Conservation (phyloP, 1,284 basidiomycete species). For the Gymnopus androsaceus region DNA sequence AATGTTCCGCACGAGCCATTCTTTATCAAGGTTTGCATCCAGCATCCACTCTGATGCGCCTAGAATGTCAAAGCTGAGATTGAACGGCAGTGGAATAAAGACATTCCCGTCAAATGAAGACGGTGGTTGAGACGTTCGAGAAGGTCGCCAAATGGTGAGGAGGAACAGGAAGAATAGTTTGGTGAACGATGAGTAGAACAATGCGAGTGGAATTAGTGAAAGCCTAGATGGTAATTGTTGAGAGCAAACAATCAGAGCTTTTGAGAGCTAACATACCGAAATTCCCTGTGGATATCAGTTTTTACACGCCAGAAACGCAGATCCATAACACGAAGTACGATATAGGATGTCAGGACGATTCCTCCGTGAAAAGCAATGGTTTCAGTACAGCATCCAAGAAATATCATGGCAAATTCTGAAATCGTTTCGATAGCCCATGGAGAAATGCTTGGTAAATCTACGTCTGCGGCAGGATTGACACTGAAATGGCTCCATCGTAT, state of each 20-base stretch:
- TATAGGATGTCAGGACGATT: slow-evolving; percentile 56
- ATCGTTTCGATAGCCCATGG: slow-evolving; percentile 53
- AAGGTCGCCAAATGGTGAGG: slow-evolving; percentile 80
- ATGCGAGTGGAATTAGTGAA: slow-evolving; percentile 75
- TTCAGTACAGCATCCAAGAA: slow-evolving; percentile 67
- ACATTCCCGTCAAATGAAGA: too few species aligned
- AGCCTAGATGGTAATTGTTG: slow-evolving; percentile 48
- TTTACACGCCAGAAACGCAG: slow-evolving; percentile 5
- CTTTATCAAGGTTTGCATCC: slow-evolving; percentile 66
- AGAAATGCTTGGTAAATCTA: too few species aligned
- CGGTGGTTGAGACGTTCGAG: slow-evolving; percentile 22
- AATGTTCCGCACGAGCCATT: slow-evolving; percentile 84
- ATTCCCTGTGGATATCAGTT: slow-evolving; percentile 63
- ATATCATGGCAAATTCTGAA: slow-evolving; percentile 53
- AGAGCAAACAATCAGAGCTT: neutral
- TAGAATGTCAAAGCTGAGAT: slow-evolving; percentile 33
- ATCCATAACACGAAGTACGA: slow-evolving; percentile 47
- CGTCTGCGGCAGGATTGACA: slow-evolving; percentile 34
- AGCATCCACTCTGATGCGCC: slow-evolving; percentile 53
- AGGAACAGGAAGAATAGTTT: slow-evolving; percentile 86
- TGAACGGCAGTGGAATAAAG: slow-evolving; percentile 1
- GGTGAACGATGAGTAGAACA: slow-evolving; percentile 85
- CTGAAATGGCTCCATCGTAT: slow-evolving; percentile 75
- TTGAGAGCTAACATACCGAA: slow-evolving; percentile 36
- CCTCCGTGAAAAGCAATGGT: slow-evolving; percentile 72